phyloP scores from a whole-genome alignment of 441 rosid species.

The Aleurites moluccanus region DNA sequence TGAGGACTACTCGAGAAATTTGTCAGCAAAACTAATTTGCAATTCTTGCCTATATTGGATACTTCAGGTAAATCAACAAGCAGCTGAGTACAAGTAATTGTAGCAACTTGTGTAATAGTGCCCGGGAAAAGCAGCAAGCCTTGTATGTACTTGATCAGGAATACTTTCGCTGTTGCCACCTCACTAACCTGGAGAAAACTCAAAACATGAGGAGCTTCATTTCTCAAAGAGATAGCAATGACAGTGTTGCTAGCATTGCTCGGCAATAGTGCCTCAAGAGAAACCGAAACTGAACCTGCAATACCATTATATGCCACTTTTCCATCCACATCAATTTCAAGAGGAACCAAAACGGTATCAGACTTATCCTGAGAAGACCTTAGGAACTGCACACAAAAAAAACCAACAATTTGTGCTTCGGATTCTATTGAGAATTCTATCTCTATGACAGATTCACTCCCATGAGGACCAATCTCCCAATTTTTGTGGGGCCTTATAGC shows the following conservation, averaged over 20 bases:
- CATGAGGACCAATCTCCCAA: slow-evolving; percentile 56
- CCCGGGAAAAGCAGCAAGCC: slow-evolving; percentile 68
- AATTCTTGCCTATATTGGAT: slow-evolving; percentile 32
- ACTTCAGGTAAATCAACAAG: slow-evolving; percentile 33
- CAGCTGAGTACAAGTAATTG: slow-evolving; percentile 38
- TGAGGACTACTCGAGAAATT: slow-evolving; percentile 56
- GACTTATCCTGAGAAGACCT: slow-evolving; percentile 45
- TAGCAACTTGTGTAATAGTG: slow-evolving; percentile 53
- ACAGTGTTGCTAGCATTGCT: slow-evolving; percentile 35
- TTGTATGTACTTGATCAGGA: slow-evolving; percentile 48
- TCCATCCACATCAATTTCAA: slow-evolving; percentile 51
- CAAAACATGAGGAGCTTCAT: slow-evolving; percentile 41
- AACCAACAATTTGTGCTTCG: slow-evolving; percentile 49
- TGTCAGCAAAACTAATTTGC: slow-evolving; percentile 53
- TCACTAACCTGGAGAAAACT: slow-evolving; percentile 43
- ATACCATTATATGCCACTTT: slow-evolving; percentile 31
- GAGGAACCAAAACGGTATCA: slow-evolving; percentile 54
- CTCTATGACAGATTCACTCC: slow-evolving; percentile 46
- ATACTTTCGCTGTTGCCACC: slow-evolving; percentile 38
- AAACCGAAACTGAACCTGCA: slow-evolving; percentile 38
- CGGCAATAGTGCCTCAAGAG: slow-evolving; percentile 42
- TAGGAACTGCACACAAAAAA: slow-evolving; percentile 50
- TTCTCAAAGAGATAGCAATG: slow-evolving; percentile 52
- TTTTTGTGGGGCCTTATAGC: slow-evolving; percentile 47
- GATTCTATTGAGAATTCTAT: slow-evolving; percentile 52